These are phyloP conservation scores for Boletus sp. DNA, from an alignment of 1,284 basidiomycete genomes.

Conservation along the genomic window DNA sequence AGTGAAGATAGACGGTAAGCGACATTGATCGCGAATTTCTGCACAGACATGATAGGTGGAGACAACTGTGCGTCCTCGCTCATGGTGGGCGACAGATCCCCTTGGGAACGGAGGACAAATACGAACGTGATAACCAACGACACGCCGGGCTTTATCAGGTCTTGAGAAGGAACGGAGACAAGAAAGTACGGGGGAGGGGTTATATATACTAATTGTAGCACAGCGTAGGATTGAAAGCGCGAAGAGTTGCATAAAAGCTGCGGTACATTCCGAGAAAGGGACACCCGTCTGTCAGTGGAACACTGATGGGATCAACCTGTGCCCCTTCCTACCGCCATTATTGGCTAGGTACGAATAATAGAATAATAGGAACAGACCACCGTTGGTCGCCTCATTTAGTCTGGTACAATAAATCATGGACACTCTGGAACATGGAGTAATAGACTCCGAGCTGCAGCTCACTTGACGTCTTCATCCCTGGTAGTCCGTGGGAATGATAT, in stretches of 20 bases:
- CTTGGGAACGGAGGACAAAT: conserved; percentile 26
- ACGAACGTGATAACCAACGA: conserved; percentile 12
- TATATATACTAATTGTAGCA: conserved; percentile 38
- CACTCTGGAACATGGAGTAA: conserved; percentile 16
- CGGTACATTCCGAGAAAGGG: conserved; percentile 40
- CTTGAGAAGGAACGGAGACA: conserved; percentile 17
- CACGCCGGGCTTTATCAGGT: conserved; percentile 8
- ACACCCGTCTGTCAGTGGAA: conserved; percentile 14
- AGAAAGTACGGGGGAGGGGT: conserved; percentile 21
- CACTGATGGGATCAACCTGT: conserved; percentile 25
- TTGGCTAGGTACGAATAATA: conserved; percentile 11
- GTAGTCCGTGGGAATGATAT: conserved; percentile 22
- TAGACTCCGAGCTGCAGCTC: conserved; percentile 14
- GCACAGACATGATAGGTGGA: conserved; percentile 29
- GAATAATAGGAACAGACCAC: conserved; percentile 5
- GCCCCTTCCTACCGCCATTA: conserved; percentile 15
- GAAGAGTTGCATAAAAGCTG: conserved; percentile 30
- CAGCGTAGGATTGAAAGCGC: conserved; percentile 24
- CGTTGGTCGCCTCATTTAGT: conserved; percentile 5
- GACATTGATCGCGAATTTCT: conserved; percentile 37
- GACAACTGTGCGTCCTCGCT: conserved; percentile 20
- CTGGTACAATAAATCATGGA: conserved; percentile 13
- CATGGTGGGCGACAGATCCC: conserved; percentile 20
- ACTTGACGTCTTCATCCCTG: conserved; percentile 1
- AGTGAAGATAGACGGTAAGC: conserved; percentile 41